Conservation (phyloP, 371 early-diverging fungal genomes). For the Lichtheimia ramosa region DNA sequence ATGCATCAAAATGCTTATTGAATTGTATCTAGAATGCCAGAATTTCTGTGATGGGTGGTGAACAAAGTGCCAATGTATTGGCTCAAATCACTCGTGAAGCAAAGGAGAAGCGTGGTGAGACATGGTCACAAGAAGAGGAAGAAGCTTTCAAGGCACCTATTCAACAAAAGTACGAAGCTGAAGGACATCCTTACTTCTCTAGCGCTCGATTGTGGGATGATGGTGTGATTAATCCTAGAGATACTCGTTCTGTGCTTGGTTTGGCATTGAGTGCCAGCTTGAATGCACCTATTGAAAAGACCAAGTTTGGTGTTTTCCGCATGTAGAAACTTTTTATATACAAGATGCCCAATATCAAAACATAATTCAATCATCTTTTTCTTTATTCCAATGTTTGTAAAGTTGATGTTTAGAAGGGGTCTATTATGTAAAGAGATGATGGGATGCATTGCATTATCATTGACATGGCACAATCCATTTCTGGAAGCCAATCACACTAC, state of each 20-base stretch:
- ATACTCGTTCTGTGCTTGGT: slow-evolving; percentile 89
- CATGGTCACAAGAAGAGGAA: slow-evolving; percentile 74
- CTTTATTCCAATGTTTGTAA: too few relatives aligned
- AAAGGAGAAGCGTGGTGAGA: slow-evolving; percentile 78
- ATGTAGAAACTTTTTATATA: slow-evolving; percentile 67
- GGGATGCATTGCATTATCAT: too few relatives aligned
- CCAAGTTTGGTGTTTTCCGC: slow-evolving; percentile 94
- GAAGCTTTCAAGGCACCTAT: slow-evolving; percentile 87
- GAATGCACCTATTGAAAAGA: slow-evolving; percentile 77
- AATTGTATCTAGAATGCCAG: slow-evolving; percentile 66
- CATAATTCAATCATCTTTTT: too few relatives aligned
- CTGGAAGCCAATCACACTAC: neutral
- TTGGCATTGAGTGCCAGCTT: slow-evolving; percentile 83
- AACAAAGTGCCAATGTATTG: slow-evolving; percentile 95
- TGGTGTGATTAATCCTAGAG: slow-evolving; percentile 91
- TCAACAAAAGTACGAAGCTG: slow-evolving; percentile 84
- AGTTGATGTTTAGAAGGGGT: too few relatives aligned
- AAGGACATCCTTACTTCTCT: slow-evolving; percentile 95
- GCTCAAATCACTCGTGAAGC: slow-evolving; percentile 88
- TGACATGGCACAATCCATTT: too few relatives aligned
- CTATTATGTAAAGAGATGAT: too few relatives aligned
- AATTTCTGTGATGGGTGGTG: slow-evolving; percentile 98
- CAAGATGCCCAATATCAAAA: too few relatives aligned
- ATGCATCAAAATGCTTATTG: neutral
- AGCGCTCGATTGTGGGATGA: slow-evolving; percentile 96